Base-by-base conservation (phyloP, 805 yeast species). In the Zygotorulaspora chibaensis region DNA sequence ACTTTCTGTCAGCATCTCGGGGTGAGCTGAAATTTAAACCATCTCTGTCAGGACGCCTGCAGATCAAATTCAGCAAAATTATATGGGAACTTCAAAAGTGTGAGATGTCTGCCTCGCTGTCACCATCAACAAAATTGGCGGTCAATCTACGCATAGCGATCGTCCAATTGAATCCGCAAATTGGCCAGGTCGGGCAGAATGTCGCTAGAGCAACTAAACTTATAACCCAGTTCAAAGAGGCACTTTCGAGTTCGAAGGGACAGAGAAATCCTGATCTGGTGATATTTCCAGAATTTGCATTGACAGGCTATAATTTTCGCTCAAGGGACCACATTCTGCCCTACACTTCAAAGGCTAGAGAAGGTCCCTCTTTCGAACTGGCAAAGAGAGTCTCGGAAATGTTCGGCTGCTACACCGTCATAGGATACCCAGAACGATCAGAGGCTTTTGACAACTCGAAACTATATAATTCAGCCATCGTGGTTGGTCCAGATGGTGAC, bases 271-370 rank as follows among this genome's bases (percentile, higher is more conserved):
- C 81, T 1, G 95, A 88, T 59, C 53, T 89, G n/a, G 62, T 89
- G 7, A 76, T 89, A 1, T 72, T 90, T 6, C 96, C 97, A 0
- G 97, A 89, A 57, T 66, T 89, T 40, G 88, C 95, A 0, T 66
- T 90, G 10, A 84, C 95, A 0, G 96, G 96, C 0, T 89, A 89
- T 62, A 84, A 83, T 57, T 90, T 83, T 65, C 59, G 63, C 25
- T 62, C 68, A 20, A 63, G 61, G 35, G 60, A 56, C 0, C 77
- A 73, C 31, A 80, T 83, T 16, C 62, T 56, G 40, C 90, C 91
- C 2, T 82, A 63, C 54, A 90, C 85, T 50, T 51, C 65, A 0
- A 33, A 51, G 0, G 67, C 69, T 0, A 55, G 62, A 1, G 64
- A 66, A 0, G 82, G 84, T 0, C 73, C 72, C 2, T 68, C 84